Base-by-base conservation (phyloP, 2,329 filamentous ascomycete species). In the Trichoderma polysporum region DNA sequence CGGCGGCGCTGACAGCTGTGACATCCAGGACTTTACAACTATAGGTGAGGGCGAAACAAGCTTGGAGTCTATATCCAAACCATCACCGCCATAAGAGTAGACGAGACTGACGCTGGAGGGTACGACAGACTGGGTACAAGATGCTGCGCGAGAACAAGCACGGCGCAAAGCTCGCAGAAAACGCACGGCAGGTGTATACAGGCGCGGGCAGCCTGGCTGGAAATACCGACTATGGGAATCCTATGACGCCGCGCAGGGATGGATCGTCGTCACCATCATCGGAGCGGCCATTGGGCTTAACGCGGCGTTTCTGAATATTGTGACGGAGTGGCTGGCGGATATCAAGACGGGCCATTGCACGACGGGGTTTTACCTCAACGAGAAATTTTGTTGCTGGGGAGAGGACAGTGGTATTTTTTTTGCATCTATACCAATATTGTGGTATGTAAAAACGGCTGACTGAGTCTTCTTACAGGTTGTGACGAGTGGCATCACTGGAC, bases 311-410 rank as follows among this genome's bases (percentile, higher is more conserved):
- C 81, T 99, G 68, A 98, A 97, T 76, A 98, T 99, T 71, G 87
- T 96, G 50, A 98, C 94, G 10, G 95, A 99, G 79, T 99, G 95
- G 94, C 82, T 99, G 69, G 91, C 92, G 39, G 95, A 99, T 79
- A 90, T 97, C 76, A 99, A 98, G 82, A 83, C 94, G 75, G 95
- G 95, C n/a, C 90, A 97, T 79, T 99, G 95, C 83, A 91, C 89
- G 13, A 97, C 94, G 9, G 94, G 90, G 3, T 99, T 98, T 78
- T 99, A 99, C 76, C 85, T 99, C 67, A 99, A 99, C 78, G 93
- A 98, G 83, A 91, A 88, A 77, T 99, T 99, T 78, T 99, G 95
- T 80, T 99, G 95, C 77, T 99, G 94, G 93, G 95, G 95, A 41
- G 91, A 95, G 66, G 93, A 97, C 73, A 90, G 88, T 75, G 94